Base-by-base conservation (phyloP, 345 rosid genomes). In the Firmiana major region DNA sequence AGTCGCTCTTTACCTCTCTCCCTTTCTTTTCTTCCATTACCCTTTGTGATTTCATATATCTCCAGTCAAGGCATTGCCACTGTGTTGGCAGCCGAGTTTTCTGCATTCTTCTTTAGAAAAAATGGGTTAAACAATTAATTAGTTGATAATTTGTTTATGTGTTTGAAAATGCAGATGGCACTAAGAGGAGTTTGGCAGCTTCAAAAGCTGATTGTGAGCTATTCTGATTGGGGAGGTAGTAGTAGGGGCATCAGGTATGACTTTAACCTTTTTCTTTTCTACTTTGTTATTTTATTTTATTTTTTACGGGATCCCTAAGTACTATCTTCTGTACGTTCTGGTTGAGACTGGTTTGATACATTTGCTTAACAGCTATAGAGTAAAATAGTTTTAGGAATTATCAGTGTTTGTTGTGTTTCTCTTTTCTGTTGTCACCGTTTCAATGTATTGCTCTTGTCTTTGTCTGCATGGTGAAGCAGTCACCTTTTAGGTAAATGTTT, bases 161-260 rank as follows among this genome's bases (percentile, higher is more conserved):
- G 15, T 19, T 53, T 9, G 17, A 51, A 60, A 60, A 31, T 74
- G 58, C 78, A 78, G 87, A 93, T 95, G 99, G 90, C 99, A 19
- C 72, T 84, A 45, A 85, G 93, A 88, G 98, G 97, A 43, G 88
- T 83, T 6, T 95, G 99, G 98, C 98, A 95, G 83, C 98, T 93
- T 34, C 79, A 89, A 80, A 95, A 87, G 84, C 86, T 93, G 76
- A 80, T 92, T 2, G 97, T 92, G 22, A 92, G 98, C 88, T 91
- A 86, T 70, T 85, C 92, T 78, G 88, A 92, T 63, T 91, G 97
- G 99, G 98, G 99, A 71, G 99, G 97, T 26, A 96, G 98, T 80
- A 92, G 99, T 65, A 85, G 93, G 65, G 97, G 98, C 69, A 90
- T 92, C 81, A 89, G 94, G 97, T 93, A 79, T 73, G 34, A 24